Evolutionary conservation across 2,329 filamentous ascomycete species (phyloP), one percentile per base, ranked within the genome.

Genomic region (Botryotinia calthae): DNA sequence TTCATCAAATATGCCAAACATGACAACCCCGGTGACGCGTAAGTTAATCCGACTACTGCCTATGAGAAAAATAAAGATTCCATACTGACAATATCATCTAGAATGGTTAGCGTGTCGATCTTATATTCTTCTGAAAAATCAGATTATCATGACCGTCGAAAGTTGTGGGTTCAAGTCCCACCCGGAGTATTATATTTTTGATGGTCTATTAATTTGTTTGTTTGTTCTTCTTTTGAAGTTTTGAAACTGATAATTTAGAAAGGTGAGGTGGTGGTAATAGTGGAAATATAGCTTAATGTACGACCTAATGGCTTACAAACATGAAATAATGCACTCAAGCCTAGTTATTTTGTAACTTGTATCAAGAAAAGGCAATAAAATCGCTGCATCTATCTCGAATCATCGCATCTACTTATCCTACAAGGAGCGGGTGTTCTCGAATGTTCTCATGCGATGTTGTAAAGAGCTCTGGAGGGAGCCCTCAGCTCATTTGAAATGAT

Each of bases 81-180:
- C 16, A 34, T n/a, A 46, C 61, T 71, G 25, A 71, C n/a, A 44
- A 10, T 25, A 31, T 56, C 40, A 31, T 42, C 56, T 25, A 74
- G 73, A 75, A 74, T 75, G 73, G 71, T 75, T 74, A 75, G 74
- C 74, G 74, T 75, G 74, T 75, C 73, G 73, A 71, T 75, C 74
- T 75, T 75, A 74, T 75, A 75, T 58, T 58, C 9, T 66, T 71
- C 66, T 68, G 63, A 54, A 34, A 67, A 66, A 58, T 62, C 65
- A 58, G 66, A 61, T 40, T 54, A 42, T 70, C 72, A 75, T 75
- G 74, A 70, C 56, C 64, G 34, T 68, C 61, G 72, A 73, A 73
- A 73, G 72, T 28, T 70, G 72, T 73, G 69, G 72, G 69, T 73
- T 71, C 69, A 54, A 72, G 71, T 72, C 58, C 71, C 71, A 72